These are phyloP conservation scores for Prunus armeniaca DNA, from an alignment of 306 rosid genomes.

Conservation along the genomic window DNA sequence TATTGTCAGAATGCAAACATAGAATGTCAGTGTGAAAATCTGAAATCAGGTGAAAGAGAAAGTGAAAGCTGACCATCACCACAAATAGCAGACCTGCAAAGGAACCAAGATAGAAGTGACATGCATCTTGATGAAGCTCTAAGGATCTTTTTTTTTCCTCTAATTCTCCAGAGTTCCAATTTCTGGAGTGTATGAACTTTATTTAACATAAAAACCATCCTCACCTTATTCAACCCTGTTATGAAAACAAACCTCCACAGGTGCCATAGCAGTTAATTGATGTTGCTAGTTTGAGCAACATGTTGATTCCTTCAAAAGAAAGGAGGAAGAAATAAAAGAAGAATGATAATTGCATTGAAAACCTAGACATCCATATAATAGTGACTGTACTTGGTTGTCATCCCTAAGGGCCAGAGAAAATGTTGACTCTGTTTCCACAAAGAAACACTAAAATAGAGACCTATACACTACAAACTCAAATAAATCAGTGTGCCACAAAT, in stretches of 20 bases:
- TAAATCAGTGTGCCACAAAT: not conserved
- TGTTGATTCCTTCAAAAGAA: slow-evolving; percentile 51
- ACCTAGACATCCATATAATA: slow-evolving; percentile 32
- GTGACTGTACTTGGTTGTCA: slow-evolving; percentile 11
- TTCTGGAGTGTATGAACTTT: slow-evolving; percentile 33
- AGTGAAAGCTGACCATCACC: slow-evolving; percentile 68
- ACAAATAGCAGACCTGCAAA: slow-evolving; percentile 89
- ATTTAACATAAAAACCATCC: slow-evolving; percentile 36
- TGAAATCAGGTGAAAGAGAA: slow-evolving; percentile 61
- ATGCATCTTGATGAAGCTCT: slow-evolving; percentile 55
- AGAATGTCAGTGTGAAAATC: slow-evolving; percentile 74
- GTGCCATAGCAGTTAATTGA: slow-evolving; percentile 43
- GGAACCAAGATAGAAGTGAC: slow-evolving; percentile 82
- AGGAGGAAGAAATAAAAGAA: slow-evolving; percentile 45
- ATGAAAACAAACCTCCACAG: slow-evolving; percentile 40
- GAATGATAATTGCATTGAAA: slow-evolving; percentile 31
- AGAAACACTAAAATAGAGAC: slow-evolving; percentile 6
- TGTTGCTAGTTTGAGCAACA: slow-evolving; percentile 49
- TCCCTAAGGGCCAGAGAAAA: slow-evolving; percentile 25
- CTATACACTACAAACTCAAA: not conserved
- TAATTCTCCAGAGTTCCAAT: slow-evolving; percentile 37
- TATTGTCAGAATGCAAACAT: slow-evolving; percentile 58
- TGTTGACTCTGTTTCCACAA: slow-evolving; percentile 13
- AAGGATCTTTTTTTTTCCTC: slow-evolving; percentile 26
- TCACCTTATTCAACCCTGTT: slow-evolving; percentile 51